Evolutionary conservation across 192 early-diverging fungal genomes (phyloP).

Genomic region (Linnemannia exigua): DNA sequence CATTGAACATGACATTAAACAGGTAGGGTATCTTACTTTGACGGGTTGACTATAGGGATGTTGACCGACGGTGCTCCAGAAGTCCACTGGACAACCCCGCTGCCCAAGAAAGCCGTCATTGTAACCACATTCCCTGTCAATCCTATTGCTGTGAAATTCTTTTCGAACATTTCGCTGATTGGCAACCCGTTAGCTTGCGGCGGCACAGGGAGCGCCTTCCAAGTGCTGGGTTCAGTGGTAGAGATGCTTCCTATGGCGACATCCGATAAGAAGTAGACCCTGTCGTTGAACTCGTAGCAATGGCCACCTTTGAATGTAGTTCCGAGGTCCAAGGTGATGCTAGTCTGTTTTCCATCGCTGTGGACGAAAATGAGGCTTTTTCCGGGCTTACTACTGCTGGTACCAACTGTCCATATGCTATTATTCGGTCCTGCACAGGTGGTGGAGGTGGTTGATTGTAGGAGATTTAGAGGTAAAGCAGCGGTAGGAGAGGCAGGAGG

Average conservation of each 20-base stretch:
- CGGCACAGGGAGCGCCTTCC: neutral
- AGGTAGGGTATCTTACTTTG: neutral
- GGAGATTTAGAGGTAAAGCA: no score
- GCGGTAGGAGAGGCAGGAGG: no score
- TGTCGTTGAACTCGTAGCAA: neutral
- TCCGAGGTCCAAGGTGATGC: no score
- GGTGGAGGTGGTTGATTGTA: neutral
- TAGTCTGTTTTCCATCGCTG: neutral
- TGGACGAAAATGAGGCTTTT: neutral
- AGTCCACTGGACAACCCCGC: neutral
- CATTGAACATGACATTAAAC: no score
- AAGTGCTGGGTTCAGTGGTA: neutral
- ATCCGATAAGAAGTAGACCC: neutral
- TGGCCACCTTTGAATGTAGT: neutral
- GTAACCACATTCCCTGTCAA: neutral
- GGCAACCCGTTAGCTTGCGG: neutral
- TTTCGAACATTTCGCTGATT: neutral
- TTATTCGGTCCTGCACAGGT: neutral
- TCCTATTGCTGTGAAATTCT: neutral
- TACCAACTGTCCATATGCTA: constrained; percentile 6
- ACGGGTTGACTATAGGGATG: neutral
- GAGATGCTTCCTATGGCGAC: neutral
- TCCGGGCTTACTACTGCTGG: neutral
- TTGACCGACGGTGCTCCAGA: neutral
- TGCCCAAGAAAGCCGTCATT: neutral